These are phyloP conservation scores for Leccinum olivaceopallidum DNA, from an alignment of 768 basidiomycete genomes.

Conservation along the genomic window DNA sequence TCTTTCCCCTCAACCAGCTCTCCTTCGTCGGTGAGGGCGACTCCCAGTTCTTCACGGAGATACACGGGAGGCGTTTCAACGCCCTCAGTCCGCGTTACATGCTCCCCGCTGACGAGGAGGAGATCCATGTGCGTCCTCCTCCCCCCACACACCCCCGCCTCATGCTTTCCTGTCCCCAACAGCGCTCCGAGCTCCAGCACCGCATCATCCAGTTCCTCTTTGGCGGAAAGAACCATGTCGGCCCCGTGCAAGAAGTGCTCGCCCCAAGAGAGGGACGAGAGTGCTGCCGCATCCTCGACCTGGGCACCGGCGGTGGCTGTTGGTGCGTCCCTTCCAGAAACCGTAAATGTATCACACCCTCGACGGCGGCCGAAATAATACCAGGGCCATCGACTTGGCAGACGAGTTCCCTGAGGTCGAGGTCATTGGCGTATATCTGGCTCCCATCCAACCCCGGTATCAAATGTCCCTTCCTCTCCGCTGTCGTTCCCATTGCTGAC, in stretches of 20 bases:
- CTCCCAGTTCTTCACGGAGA: conserved; percentile 51
- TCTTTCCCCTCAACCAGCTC: conserved; percentile 38
- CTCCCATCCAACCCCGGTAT: conserved; percentile 72
- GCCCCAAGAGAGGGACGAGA: conserved; percentile 36
- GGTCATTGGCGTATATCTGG: conserved; percentile 70
- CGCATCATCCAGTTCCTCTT: conserved; percentile 68
- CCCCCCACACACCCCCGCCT: not conserved
- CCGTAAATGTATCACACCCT: not conserved
- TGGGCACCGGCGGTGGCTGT: conserved; percentile 65
- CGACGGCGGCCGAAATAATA: conserved; percentile 4
- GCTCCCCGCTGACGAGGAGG: conserved; percentile 67
- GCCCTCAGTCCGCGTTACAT: conserved; percentile 56
- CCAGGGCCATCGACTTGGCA: conserved; percentile 72
- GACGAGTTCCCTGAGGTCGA: conserved; percentile 69
- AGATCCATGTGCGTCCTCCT: conserved; percentile 49
- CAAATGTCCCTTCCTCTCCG: conserved; percentile 8
- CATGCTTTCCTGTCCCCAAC: conserved; percentile 3
- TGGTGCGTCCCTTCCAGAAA: conserved; percentile 43
- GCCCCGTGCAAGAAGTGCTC: conserved; percentile 60
- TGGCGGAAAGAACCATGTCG: conserved; percentile 61
- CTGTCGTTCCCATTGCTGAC: conserved; percentile 15
- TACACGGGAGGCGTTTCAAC: conserved; percentile 57
- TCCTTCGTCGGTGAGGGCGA: conserved; percentile 44
- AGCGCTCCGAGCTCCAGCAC: conserved; percentile 68
- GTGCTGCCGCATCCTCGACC: conserved; percentile 53